Percentiles rank a stretch among this genome's conserved stretches.
phyloP scores from a whole-genome alignment of 2,329 filamentous ascomycete genomes.

The Colletotrichum camelliae region DNA sequence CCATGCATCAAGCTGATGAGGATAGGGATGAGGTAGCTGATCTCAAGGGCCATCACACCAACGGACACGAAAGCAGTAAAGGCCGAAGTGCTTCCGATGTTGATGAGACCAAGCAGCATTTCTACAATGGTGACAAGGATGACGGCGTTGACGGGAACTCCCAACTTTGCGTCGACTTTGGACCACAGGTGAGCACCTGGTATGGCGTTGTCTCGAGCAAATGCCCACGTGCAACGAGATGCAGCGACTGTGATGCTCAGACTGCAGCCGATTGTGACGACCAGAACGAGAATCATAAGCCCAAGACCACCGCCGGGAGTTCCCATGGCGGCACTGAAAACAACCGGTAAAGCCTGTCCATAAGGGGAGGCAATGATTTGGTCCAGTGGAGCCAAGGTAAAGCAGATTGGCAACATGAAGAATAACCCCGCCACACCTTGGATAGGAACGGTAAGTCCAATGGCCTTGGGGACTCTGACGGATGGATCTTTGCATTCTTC shows the following conservation, averaged over 20 bases:
- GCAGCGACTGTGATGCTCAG: constrained; percentile 72
- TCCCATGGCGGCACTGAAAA: constrained; percentile 67
- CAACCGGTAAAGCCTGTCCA: constrained; percentile 67
- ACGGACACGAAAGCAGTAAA: constrained; percentile 76
- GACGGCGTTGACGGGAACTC: constrained; percentile 74
- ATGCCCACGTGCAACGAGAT: constrained; percentile 72
- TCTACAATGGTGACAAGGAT: constrained; percentile 72
- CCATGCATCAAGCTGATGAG: constrained; percentile 66
- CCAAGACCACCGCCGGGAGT: constrained; percentile 66
- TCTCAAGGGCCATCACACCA: constrained; percentile 72
- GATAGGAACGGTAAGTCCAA: constrained; percentile 70
- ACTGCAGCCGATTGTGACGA: constrained; percentile 70
- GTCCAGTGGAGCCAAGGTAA: constrained; percentile 68
- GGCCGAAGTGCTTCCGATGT: constrained; percentile 70
- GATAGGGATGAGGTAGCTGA: constrained; percentile 72
- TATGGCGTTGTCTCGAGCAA: constrained; percentile 72
- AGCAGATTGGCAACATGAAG: constrained; percentile 72
- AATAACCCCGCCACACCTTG: constrained; percentile 71
- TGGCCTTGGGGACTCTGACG: constrained; percentile 73
- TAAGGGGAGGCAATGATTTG: constrained; percentile 57
- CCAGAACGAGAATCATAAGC: constrained; percentile 66
- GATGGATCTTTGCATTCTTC: constrained; percentile 72
- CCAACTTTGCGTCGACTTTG: constrained; percentile 63
- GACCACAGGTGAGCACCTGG: constrained; percentile 67
- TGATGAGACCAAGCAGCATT: constrained; percentile 67